Evolutionary conservation across 495 filamentous ascomycete genomes (phyloP), one percentile per base, ranked within the genome.

Genomic region (Choiromyces venosus): DNA sequence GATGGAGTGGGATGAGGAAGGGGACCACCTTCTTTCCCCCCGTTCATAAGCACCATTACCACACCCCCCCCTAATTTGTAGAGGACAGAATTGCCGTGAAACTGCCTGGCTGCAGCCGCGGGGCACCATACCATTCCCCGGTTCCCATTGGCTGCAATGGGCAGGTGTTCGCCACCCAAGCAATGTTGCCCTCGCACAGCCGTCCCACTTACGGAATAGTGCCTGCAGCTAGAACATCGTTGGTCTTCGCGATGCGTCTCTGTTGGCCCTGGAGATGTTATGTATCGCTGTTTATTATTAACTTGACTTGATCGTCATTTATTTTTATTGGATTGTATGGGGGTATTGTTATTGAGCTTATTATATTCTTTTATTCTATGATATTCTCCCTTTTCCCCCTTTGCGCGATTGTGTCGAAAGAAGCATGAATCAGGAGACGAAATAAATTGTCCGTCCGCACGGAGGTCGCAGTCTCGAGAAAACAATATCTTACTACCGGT

Each of bases 61-160:
- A 14, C 76, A 68, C 72, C 66, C 65, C 69, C 75, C 76, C 74
- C 69, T 69, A 77, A 77, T 77, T 77, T 77, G 74, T 65, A 71
- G 65, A 77, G 75, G 68, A 70, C 73, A 77, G 66, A 77, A 77
- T 77, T 77, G 75, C 75, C 75, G 75, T 77, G 75, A 77, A 77
- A 77, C 75, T 77, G 75, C 75, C 69, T 76, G 75, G 75, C 75
- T 76, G 75, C 75, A 77, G 74, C 69, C 74, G 74, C 73, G 68
- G 74, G 74, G 65, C 75, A 77, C 74, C 69, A 67, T 79, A 78
- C 78, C 72, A 80, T 69, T 80, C 69, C 78, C 78, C 71, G 78
- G 78, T 80, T 80, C 68, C 74, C 67, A 80, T 80, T 80, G 78
- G 78, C 78, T 80, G 40, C 12, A 80, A 76, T 42, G 71, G 78